Percentiles rank a stretch among this genome's conserved stretches.
These are phyloP conservation scores for Ogataea glucozyma DNA, from an alignment of 805 yeast genomes.

Conservation along the genomic window DNA sequence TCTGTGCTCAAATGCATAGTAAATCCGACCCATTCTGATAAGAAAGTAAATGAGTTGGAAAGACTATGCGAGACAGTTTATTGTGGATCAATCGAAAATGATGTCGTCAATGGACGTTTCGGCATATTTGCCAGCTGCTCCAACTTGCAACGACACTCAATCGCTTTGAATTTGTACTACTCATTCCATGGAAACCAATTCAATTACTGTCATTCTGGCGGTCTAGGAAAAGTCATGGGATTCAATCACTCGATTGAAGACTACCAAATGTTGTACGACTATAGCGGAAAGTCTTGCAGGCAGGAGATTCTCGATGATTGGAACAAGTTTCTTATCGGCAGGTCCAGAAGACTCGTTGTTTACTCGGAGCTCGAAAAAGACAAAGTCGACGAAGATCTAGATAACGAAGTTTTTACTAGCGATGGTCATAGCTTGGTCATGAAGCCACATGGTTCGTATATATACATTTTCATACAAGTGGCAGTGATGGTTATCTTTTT, in stretches of 20 bases:
- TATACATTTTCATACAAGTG: conserved; percentile 18
- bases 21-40: conserved; percentile 20
- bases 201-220: conserved; percentile 20
- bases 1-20: conserved; percentile 41
- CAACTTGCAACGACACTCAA: conserved; percentile 40
- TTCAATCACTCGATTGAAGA: conserved; percentile 18
- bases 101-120: conserved; percentile 41
- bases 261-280: conserved; percentile 21
- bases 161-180: conserved; percentile 42
- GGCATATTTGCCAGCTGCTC: conserved; percentile 45
- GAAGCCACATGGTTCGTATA: conserved; percentile 14
- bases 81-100: conserved; percentile 40
- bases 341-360: conserved; percentile 13
- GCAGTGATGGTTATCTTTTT: conserved; percentile 2
- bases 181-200: conserved; percentile 22
- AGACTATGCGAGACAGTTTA: conserved; percentile 39
- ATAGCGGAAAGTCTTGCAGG: conserved; percentile 26
- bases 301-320: conserved; percentile 29
- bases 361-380: conserved; percentile 16
- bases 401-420: conserved; percentile 15
- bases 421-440: conserved; percentile 12
- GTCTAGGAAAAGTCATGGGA: conserved; percentile 18
- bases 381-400: conserved; percentile 19
- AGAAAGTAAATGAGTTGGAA: conserved; percentile 24
- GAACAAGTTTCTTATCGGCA: conserved; percentile 27